These are phyloP conservation scores for Fusarium chlamydosporum DNA, from an alignment of 2,329 filamentous ascomycete species.

Conservation along the genomic window DNA sequence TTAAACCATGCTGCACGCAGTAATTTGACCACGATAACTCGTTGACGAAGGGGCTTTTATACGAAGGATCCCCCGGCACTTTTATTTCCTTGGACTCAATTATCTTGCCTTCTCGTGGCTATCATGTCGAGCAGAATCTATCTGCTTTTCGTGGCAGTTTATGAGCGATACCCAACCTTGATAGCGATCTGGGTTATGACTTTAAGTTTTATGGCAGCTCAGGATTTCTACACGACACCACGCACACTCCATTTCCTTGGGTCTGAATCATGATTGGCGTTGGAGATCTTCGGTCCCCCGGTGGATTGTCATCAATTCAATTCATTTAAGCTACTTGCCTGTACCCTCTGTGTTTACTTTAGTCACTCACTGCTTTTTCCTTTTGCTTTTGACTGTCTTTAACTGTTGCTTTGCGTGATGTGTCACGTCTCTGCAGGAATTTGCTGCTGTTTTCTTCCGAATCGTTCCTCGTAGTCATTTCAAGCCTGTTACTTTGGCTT, in stretches of 20 bases:
- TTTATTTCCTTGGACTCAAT: constrained; percentile 50
- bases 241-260: constrained; percentile 54
- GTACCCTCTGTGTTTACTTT: constrained; percentile 47
- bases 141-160: constrained; percentile 46
- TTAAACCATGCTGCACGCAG: constrained; percentile 38
- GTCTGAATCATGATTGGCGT: constrained; percentile 60
- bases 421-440: constrained; percentile 37
- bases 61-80: constrained; percentile 44
- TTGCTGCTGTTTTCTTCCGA: constrained; percentile 25
- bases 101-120: constrained; percentile 47
- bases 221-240: constrained; percentile 52
- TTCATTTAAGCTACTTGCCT: constrained; percentile 53
- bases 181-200: constrained; percentile 49
- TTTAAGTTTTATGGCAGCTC: constrained; percentile 52
- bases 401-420: constrained; percentile 42
- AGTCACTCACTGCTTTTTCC: constrained; percentile 47
- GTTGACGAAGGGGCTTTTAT: constrained; percentile 49
- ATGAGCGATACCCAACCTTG: constrained; percentile 48
- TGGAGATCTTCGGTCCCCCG: constrained; percentile 57
- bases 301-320: constrained; percentile 58
- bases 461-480: constrained; percentile 42
- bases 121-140: constrained; percentile 41
- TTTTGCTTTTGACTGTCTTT: constrained; percentile 48
- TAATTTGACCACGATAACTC: constrained; percentile 52
- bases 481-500: constrained; percentile 13